Evolutionary conservation across 352 stramenopile species (phyloP).

Genomic region (Saprolegnia parasitica): DNA sequence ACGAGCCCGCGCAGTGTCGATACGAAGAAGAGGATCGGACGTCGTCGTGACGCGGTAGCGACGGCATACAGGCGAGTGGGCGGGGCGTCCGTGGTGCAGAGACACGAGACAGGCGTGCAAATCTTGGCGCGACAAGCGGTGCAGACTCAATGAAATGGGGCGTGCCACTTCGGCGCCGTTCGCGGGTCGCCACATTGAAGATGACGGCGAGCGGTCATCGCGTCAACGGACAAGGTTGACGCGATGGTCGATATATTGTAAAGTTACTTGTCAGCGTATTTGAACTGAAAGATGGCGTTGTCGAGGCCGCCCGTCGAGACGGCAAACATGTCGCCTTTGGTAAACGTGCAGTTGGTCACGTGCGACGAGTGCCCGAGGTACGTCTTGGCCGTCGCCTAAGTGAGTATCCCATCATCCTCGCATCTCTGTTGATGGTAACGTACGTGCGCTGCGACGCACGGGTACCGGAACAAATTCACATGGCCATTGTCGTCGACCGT

Average conservation of each 20-base stretch:
- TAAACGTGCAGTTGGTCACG: conserved; percentile 67
- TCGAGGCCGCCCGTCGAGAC: conserved; percentile 70
- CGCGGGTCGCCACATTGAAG: background rate
- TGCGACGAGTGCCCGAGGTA: conserved; percentile 63
- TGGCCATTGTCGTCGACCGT: conserved; percentile 81
- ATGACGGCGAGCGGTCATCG: background rate
- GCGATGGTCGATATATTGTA: background rate
- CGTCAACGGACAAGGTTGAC: no score
- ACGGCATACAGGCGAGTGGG: background rate
- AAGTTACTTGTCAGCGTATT: conserved; percentile 25
- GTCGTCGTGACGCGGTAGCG: background rate
- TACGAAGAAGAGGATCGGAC: no score
- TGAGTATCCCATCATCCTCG: background rate
- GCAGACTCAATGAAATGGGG: background rate
- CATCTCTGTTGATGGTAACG: background rate
- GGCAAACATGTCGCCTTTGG: conserved; percentile 56
- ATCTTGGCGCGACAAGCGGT: background rate
- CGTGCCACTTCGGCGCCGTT: background rate
- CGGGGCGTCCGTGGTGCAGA: background rate
- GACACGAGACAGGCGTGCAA: background rate
- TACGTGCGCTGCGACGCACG: conserved; percentile 32
- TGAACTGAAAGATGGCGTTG: conserved; percentile 75
- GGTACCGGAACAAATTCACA: conserved; percentile 85
- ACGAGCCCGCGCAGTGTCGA: no score
- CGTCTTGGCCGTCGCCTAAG: conserved; percentile 35